These are phyloP conservation scores for Zasmidium cellare DNA, from an alignment of 2,329 filamentous ascomycete species.

Conservation along the genomic window DNA sequence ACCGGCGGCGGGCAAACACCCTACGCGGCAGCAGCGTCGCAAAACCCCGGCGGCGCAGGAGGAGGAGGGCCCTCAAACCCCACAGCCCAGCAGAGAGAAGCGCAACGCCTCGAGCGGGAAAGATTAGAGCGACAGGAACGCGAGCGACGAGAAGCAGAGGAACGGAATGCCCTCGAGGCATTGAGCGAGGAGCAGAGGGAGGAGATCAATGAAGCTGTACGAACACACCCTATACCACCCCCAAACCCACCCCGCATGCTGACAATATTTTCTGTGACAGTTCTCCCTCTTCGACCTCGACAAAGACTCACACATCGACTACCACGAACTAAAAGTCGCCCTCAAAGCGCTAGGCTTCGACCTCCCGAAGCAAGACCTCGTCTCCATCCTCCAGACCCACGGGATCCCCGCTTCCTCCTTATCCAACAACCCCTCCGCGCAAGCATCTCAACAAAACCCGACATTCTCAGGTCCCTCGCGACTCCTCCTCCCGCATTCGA, in stretches of 20 bases:
- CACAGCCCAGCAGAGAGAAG: conserved; percentile 42
- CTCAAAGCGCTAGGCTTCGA: conserved; percentile 95
- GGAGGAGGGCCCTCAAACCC: conserved; percentile 37
- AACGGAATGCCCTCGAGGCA: conserved; percentile 50
- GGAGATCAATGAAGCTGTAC: conserved; percentile 88
- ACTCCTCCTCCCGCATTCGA: conserved; percentile 69
- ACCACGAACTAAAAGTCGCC: conserved; percentile 96
- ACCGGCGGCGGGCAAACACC: conserved; percentile 29
- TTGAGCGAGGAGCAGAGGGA: conserved; percentile 87
- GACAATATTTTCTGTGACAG: conserved; percentile 44
- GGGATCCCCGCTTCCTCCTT: conserved; percentile 59
- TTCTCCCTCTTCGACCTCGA: conserved; percentile 96
- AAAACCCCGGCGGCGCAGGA: conserved; percentile 18
- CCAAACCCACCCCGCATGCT: not conserved
- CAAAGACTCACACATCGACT: conserved; percentile 91
- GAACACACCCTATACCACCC: not conserved
- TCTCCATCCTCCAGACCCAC: conserved; percentile 76
- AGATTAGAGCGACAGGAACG: conserved; percentile 43
- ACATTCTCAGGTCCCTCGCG: conserved; percentile 52
- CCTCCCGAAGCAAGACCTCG: conserved; percentile 80
- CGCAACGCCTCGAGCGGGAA: conserved; percentile 44
- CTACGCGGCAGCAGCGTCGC: conserved; percentile 38
- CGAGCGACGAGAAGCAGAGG: conserved; percentile 43
- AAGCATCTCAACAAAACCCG: conserved; percentile 22
- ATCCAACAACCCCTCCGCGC: conserved; percentile 47